phyloP scores from a whole-genome alignment of 2,329 filamentous ascomycete species.

The Aureobasidium pullulans region DNA sequence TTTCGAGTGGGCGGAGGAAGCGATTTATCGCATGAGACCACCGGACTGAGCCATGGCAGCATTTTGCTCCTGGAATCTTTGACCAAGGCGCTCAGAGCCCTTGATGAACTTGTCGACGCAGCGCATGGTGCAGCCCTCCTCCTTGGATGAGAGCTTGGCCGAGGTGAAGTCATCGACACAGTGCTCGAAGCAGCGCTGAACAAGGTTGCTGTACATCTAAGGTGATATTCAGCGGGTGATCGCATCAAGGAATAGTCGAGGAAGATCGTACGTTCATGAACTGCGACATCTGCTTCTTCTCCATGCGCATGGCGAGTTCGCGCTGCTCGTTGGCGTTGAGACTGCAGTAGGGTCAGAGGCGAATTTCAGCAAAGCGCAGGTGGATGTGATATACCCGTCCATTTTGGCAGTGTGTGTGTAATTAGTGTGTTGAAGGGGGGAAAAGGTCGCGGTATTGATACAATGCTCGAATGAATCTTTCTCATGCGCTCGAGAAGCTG shows the following conservation, averaged over 20 bases:
- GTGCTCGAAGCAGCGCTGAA: conserved; percentile 88
- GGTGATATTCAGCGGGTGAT: conserved; percentile 3
- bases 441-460: background rate
- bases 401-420: conserved; percentile 19
- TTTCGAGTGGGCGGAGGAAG: background rate
- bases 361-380: background rate
- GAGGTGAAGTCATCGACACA: conserved; percentile 98
- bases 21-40: conserved; percentile 25
- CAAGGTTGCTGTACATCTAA: conserved; percentile 65
- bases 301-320: conserved; percentile 89
- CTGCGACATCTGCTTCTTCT: conserved; percentile 97
- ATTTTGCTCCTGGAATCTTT: conserved; percentile 77
- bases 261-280: conserved; percentile 78
- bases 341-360: conserved; percentile 32
- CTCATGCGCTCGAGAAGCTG: background rate
- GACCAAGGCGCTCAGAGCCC: conserved; percentile 78
- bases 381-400: conserved; percentile 27
- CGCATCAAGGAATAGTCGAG: background rate
- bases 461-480: background rate
- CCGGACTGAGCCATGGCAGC: conserved; percentile 59
- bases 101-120: conserved; percentile 97
- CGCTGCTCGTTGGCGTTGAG: conserved; percentile 77
- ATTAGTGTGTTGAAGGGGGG: background rate
- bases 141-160: conserved; percentile 81
- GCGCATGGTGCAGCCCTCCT: conserved; percentile 85